These are phyloP conservation scores for Sindora glabra DNA, from an alignment of 306 rosid genomes.

Conservation along the genomic window DNA sequence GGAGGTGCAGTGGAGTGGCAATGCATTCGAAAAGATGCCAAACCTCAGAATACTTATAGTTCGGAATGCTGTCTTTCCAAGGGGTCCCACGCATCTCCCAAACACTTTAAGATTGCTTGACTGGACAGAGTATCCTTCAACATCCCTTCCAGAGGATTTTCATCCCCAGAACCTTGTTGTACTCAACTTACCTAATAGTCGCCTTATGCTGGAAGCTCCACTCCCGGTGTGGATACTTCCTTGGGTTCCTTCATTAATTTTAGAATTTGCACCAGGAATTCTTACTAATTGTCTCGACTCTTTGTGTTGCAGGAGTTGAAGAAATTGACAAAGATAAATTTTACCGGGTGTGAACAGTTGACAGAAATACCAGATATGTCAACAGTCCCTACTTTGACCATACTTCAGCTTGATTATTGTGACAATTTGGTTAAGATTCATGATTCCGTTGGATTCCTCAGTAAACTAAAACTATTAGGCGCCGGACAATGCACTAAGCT, in stretches of 20 bases:
- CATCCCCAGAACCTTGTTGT: slow-evolving; percentile 19
- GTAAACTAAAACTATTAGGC: too few species aligned
- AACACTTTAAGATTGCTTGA: too few species aligned
- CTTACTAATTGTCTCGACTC: not conserved
- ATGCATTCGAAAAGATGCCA: not conserved
- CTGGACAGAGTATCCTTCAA: too few species aligned
- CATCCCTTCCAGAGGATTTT: slow-evolving; percentile 9
- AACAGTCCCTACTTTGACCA: slow-evolving; percentile 18
- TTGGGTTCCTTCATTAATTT: too few species aligned
- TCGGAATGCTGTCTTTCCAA: not conserved
- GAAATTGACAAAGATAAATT: slow-evolving; percentile 13
- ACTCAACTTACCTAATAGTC: too few species aligned
- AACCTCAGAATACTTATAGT: not conserved
- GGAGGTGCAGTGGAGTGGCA: not conserved
- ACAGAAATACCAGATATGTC: slow-evolving; percentile 22
- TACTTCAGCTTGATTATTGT: slow-evolving; percentile 14
- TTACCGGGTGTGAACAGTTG: slow-evolving; percentile 7
- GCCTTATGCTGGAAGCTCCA: too few species aligned
- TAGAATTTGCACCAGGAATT: too few species aligned
- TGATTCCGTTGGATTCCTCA: slow-evolving; percentile 19
- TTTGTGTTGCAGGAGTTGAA: slow-evolving; percentile 18
- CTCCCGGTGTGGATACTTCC: too few species aligned
- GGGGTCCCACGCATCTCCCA: too few species aligned
- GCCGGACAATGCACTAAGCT: slow-evolving; percentile 21
- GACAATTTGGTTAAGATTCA: slow-evolving; percentile 21